Base-by-base conservation (phyloP, 1,284 basidiomycete species). In the Amylostereum areolatum region DNA sequence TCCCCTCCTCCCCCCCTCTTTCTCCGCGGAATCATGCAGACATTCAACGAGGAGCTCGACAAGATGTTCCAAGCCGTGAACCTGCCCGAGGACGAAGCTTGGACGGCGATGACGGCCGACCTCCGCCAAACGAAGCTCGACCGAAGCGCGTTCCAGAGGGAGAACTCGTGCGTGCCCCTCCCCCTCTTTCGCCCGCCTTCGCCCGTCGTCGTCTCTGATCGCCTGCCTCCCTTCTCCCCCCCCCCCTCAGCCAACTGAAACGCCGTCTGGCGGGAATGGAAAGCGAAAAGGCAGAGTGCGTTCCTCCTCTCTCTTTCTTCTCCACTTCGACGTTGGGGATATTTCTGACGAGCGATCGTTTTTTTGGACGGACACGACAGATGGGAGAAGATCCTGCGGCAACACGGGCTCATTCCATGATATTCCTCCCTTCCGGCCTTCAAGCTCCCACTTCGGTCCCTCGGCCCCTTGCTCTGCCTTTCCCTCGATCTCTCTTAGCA, bases 31-130 rank as follows among this genome's bases (percentile, higher is more conserved):
- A 45, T 51, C 34, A n/a, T 18, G 4, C 53, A 93, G 91, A 85
- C 89, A 3, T 94, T 96, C 71, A 95, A 95, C 62, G 89, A 92
- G 57, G 92, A 95, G 63, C 74, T 96, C 34, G 90, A 92, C 57
- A 81, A 79, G 33, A 91, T 95, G 88, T 94, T 83, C 68, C 83
- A 85, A 47, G 89, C 92, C 51, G 79, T 78, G 18, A 78, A 83
- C 51, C 74, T 93, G 47, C 88, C 89, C 11, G 80, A 82, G 11
- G 81, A 85, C 40, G 87, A 91, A 57, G 89, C 89, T 2, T 90
- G 86, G 78, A 64, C 70, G 10, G 84, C 85, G 0, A 77, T 94
- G 76, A 76, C 81, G 18, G 68, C 69, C 43, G 89, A 94, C 61
- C 69, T 94, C 36, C 77, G 79, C 55, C 65, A 75, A 53, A 81